Evolutionary conservation across 306 rosid species (phyloP), one percentile per base, ranked within the genome.

Genomic region (Pueraria montana): DNA sequence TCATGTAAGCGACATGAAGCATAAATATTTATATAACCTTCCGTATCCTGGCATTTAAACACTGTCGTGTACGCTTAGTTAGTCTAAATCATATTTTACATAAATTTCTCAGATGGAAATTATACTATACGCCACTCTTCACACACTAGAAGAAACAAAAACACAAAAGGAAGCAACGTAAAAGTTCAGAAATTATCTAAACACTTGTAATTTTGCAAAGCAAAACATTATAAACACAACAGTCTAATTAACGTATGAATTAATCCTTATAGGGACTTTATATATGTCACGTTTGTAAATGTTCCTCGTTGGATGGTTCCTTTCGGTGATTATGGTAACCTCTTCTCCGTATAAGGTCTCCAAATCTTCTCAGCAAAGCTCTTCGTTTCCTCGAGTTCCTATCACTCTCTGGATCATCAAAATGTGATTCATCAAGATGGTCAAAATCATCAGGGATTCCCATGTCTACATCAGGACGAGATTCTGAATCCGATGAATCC

Each of bases 341-440:
- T 52, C 77, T 92, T 84, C 94, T 95, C 43, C 89, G 85, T 72
- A 93, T 82, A 65, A 95, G 95, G 84, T 92, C 98, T 4, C 98
- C 97, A 82, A 95, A 93, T 84, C 98, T 92, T 61, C 92, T 81
- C 0, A 93, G 69, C 78, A 95, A 83, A 23, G 97, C 97, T 64
- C 82, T 93, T 83, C 96, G 91, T 73, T 95, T 95, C 42, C 98
- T 88, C 0, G 91, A 88, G 87, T 84, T 90, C 18, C 82, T 82
- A 6, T 90, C 97, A 55, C 59, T 46, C 24, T 93, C 94, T 0
- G 63, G 4, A 13, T 89, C 93, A 62, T 91, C 93, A 63, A 73
- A 85, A 21, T 77, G 86, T 1, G 87, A 76, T 34, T 86, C 92
- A 84, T 86, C 92, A 4, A 84, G 73, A 63, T 87, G 80, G 49